Base-by-base conservation (phyloP, 352 stramenopile species). In the Peronosclerospora sorghi region DNA sequence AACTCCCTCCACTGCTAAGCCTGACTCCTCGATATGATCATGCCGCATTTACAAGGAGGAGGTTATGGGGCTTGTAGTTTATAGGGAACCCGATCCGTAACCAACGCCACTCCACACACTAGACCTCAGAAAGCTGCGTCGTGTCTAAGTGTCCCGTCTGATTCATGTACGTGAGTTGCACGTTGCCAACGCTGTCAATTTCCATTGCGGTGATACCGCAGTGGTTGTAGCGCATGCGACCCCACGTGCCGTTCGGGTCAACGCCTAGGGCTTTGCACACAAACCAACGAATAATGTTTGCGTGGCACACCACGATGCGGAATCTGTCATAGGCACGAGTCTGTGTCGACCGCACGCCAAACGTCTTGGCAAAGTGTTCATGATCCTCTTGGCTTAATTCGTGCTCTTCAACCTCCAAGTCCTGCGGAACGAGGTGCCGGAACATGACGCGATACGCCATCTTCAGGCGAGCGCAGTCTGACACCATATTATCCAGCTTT, bases 231-330 rank as follows among this genome's bases (percentile, higher is more conserved):
- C 70, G 65, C 73, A 85, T 83, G 52, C 65, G 69, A 4, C 73
- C 73, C 73, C 73, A 85, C 45, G 62, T 78, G 28, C 69, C 68
- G 23, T 83, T 66, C 5, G 70, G 71, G 29, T 79, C 66, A 5
- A 82, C 62, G 18, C 71, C 71, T 4, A 86, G 38, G n/a, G 70
- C 58, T 37, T 73, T 72, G 64, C 71, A 83, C 23, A 81, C 54
- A 27, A 86, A 81, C 68, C 68, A 83, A 15, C 70, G 71, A 41
- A 86, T 83, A 45, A 81, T 74, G 56, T 82, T 85, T 37, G 73
- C 66, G 51, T 83, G 71, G 42, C 72, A 81, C 29, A 83, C 67
- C 8, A 83, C 42, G 14, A 83, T 32, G 21, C 68, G 69, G 59
- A 81, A 86, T 32, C 44, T 53, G 48, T 51, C 75, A 48, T 48